A percentile compares a stretch with the other conserved stretches of the same genome.
phyloP scores from a whole-genome alignment of 345 rosid species.

The Noccaea bulbosa region DNA sequence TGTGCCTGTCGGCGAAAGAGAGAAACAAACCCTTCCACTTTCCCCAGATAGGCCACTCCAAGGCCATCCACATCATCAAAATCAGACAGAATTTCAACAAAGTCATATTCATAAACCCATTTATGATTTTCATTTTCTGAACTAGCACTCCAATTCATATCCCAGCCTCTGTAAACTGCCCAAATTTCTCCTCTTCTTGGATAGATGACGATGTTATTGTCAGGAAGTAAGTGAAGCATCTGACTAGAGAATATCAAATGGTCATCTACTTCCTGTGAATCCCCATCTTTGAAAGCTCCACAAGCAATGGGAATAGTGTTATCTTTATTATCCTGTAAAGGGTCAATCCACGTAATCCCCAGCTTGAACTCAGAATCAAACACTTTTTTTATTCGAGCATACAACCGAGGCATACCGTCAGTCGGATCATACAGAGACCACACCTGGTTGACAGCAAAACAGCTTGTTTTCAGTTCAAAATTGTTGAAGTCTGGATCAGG shows the following conservation, averaged over 20 bases:
- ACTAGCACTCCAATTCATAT: conserved; percentile 56
- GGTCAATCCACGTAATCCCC: conserved; percentile 77
- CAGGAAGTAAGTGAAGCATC: conserved; percentile 35
- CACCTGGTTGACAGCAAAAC: conserved; percentile 69
- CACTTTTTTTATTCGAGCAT: conserved; percentile 69
- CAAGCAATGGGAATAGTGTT: conserved; percentile 65
- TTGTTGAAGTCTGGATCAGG: conserved; percentile 80
- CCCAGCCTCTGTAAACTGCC: conserved; percentile 85
- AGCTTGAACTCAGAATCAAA: conserved; percentile 60
- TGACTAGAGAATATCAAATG: conserved; percentile 70
- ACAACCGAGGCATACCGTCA: conserved; percentile 85
- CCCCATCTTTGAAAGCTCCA: conserved; percentile 59
- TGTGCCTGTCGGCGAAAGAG: conserved; percentile 51
- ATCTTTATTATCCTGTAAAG: conserved; percentile 45
- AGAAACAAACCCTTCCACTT: conserved; percentile 80
- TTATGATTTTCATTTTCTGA: conserved; percentile 55
- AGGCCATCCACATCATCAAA: conserved; percentile 55
- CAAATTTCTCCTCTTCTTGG: conserved; percentile 84
- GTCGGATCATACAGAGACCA: conserved; percentile 84
- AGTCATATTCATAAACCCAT: conserved; percentile 60
- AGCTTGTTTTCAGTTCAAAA: conserved; percentile 57
- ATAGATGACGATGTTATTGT: conserved; percentile 48
- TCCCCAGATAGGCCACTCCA: conserved; percentile 68
- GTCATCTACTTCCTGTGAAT: conserved; percentile 47
- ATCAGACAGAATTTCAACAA: conserved; percentile 69